Conservation (phyloP, 352 stramenopile species). For the Globisporangium orthogonon region DNA sequence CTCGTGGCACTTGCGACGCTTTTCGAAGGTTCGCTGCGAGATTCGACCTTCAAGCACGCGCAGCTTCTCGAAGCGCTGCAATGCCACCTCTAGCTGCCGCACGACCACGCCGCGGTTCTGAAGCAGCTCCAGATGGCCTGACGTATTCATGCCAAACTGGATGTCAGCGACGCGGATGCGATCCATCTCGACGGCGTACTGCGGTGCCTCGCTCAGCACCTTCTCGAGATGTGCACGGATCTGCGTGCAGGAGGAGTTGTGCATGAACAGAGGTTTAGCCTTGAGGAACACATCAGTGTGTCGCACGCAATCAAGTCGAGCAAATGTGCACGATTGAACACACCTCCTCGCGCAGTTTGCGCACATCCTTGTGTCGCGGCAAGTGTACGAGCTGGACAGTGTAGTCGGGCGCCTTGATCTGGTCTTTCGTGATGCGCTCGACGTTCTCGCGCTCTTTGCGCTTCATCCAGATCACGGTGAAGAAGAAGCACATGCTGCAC, state of each 20-base stretch:
- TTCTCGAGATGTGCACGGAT: conserved; percentile 59
- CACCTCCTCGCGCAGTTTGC: conserved; percentile 57
- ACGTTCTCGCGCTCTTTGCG: conserved; percentile 62
- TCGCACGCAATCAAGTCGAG: too few relatives aligned
- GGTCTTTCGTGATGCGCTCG: conserved; percentile 43
- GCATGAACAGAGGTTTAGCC: background rate
- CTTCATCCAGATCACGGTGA: conserved; percentile 65
- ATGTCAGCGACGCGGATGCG: conserved; percentile 66
- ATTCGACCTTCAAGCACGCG: conserved; percentile 44
- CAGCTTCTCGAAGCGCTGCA: conserved; percentile 66
- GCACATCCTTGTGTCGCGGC: conserved; percentile 49
- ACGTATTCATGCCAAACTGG: conserved; percentile 70
- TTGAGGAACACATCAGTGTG: too few relatives aligned
- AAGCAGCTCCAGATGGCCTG: conserved; percentile 53
- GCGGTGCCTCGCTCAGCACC: conserved; percentile 39
- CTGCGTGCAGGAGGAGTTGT: conserved; percentile 14
- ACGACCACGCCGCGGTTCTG: conserved; percentile 53
- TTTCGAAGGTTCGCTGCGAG: conserved; percentile 27
- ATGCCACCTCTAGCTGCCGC: conserved; percentile 49
- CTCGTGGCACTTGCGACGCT: conserved; percentile 33
- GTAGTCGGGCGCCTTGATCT: conserved; percentile 72
- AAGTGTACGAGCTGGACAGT: conserved; percentile 71
- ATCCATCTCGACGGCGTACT: conserved; percentile 53
- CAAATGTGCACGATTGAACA: background rate
- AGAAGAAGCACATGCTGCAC: conserved; percentile 62